phyloP scores from a whole-genome alignment of 1,284 basidiomycete species.

The Stereum hirsutum region DNA sequence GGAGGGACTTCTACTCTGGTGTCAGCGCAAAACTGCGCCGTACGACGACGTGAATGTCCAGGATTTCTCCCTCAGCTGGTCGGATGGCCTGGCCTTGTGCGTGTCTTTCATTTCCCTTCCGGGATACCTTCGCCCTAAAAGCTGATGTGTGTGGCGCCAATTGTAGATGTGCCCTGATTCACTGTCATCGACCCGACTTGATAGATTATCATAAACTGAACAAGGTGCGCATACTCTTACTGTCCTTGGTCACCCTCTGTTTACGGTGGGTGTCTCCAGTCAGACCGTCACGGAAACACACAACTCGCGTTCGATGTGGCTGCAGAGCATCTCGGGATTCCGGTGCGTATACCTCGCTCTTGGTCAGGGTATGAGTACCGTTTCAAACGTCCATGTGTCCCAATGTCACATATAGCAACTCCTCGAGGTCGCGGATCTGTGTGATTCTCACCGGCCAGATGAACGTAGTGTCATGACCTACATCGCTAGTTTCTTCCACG shows the following conservation, averaged over 20 bases:
- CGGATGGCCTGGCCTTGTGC: constrained; percentile 90
- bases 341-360: constrained; percentile 60
- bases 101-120: constrained; percentile 20
- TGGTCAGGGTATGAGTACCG: too few species aligned
- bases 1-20: constrained; percentile 95
- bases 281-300: constrained; percentile 75
- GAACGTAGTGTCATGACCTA: constrained; percentile 96
- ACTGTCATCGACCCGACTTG: constrained; percentile 93
- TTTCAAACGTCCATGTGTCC: constrained; percentile 2
- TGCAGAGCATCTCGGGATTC: constrained; percentile 80
- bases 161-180: constrained; percentile 89
- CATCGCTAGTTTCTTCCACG: constrained; percentile 95
- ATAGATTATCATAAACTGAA: constrained; percentile 82
- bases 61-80: constrained; percentile 91
- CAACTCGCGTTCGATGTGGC: constrained; percentile 82
- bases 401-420: constrained; percentile 53
- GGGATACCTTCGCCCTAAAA: not conserved
- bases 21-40: constrained; percentile 89
- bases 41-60: constrained; percentile 91
- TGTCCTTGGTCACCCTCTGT: too few species aligned
- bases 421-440: constrained; percentile 95
- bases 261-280: too few species aligned
- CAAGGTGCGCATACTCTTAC: constrained; percentile 64
- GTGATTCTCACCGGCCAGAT: constrained; percentile 81
- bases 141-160: constrained; percentile 1